phyloP scores from a whole-genome alignment of 257 asterid species.

The Scutellaria galericulata region DNA sequence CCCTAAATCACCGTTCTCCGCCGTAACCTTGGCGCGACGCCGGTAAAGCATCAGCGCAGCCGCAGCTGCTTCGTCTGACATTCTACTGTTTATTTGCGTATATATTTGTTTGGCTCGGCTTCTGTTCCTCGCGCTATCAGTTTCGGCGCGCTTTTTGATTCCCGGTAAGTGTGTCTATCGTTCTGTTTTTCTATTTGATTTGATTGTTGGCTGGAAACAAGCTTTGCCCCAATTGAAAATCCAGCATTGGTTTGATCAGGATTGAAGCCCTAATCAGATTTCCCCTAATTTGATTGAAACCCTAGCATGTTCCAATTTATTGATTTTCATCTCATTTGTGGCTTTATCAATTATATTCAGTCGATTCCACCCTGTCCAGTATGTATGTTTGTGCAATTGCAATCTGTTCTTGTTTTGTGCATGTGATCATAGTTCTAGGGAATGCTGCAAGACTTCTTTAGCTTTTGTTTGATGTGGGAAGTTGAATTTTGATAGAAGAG shows the following conservation, averaged over 20 bases:
- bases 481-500: conserved; percentile 14
- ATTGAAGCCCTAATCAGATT: conserved; percentile 36
- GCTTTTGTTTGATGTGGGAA: conserved; percentile 24
- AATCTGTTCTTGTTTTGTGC: conserved; percentile 27
- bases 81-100: conserved; percentile 5
- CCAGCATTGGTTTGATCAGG: conserved; percentile 22
- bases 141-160: conserved; percentile 19
- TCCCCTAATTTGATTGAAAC: conserved; percentile 49
- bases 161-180: conserved; percentile 26
- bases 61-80: conserved; percentile 7
- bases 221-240: conserved; percentile 33
- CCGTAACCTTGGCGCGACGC: conserved; percentile 41
- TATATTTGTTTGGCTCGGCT: conserved; percentile 25
- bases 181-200: conserved; percentile 23
- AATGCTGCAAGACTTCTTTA: conserved; percentile 16
- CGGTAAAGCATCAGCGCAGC: conserved; percentile 35
- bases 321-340: conserved; percentile 24
- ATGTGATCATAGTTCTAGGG: conserved; percentile 35
- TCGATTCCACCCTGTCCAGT: conserved; percentile 10
- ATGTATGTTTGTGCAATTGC: conserved; percentile 6
- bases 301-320: conserved; percentile 33
- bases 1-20: conserved; percentile 35
- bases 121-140: conserved; percentile 15
- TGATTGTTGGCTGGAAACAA: conserved; percentile 1
- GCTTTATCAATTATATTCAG: conserved; percentile 2